Evolutionary conservation across 2,329 filamentous ascomycete genomes (phyloP).

Genomic region (Acrocalymma vagum): DNA sequence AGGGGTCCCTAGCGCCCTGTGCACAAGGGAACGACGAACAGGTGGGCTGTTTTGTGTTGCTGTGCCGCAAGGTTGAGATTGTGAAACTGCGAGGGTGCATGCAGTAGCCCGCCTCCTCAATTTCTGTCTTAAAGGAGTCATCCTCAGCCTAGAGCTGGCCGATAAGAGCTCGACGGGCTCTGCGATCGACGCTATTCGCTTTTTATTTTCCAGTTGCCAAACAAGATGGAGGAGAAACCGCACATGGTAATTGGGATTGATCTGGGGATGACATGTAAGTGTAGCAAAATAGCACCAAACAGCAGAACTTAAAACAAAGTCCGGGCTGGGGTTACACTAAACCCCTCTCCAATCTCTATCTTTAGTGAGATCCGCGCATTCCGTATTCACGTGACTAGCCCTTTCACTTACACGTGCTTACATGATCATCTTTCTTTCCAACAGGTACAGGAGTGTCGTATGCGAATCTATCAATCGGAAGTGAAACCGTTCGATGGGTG

Average conservation of each 20-base stretch:
- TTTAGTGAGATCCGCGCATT: too few relatives aligned
- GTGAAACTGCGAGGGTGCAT: conserved; percentile 2
- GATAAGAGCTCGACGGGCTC: not conserved
- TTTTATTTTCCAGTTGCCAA: not conserved
- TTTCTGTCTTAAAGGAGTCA: conserved; percentile 20
- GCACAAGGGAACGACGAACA: too few relatives aligned
- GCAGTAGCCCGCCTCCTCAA: conserved; percentile 8
- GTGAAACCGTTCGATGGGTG: conserved; percentile 40
- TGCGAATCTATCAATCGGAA: conserved; percentile 45
- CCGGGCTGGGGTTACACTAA: conserved; percentile 4
- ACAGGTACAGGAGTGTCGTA: conserved; percentile 49
- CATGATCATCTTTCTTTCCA: conserved; percentile 4
- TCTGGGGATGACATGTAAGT: conserved; percentile 50
- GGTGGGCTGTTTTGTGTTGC: conserved; percentile 8
- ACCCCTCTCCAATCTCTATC: not conserved
- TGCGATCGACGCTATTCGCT: not conserved
- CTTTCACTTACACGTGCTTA: not conserved
- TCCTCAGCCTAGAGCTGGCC: not conserved
- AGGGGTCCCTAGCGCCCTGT: too few relatives aligned
- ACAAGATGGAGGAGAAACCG: conserved; percentile 31
- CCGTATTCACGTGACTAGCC: conserved; percentile 10
- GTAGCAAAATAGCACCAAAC: too few relatives aligned
- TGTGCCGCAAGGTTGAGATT: conserved; percentile 36
- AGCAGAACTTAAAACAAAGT: conserved; percentile 2
- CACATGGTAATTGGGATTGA: conserved; percentile 45